Evolutionary conservation across 257 asterid species (phyloP).

Genomic region (Solanum microdontum): DNA sequence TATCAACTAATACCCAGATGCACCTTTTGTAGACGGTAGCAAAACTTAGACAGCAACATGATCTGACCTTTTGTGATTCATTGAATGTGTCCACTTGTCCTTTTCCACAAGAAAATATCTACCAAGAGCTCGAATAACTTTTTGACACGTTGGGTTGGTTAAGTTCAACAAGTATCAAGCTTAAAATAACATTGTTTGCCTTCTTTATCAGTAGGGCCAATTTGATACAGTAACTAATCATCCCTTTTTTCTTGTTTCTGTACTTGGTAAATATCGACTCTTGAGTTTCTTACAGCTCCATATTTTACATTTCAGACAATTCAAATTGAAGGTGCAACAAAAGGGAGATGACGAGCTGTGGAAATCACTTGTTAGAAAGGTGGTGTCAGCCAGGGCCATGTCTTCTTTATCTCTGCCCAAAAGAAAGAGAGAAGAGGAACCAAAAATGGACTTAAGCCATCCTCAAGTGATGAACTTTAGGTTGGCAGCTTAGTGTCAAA

Average conservation of each 20-base stretch:
- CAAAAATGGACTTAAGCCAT: conserved; percentile 12
- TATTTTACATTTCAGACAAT: conserved; percentile 37
- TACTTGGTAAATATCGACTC: background rate
- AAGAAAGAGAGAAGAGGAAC: conserved; percentile 50
- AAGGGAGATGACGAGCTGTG: conserved; percentile 39
- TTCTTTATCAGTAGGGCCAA: conserved; percentile 3
- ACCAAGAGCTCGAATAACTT: background rate
- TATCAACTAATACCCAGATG: background rate
- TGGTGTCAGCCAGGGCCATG: conserved; percentile 44
- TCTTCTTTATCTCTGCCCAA: conserved; percentile 51
- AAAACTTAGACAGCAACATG: background rate
- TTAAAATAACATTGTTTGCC: background rate
- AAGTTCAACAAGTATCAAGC: background rate
- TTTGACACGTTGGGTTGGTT: background rate
- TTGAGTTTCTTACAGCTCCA: background rate
- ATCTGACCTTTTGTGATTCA: background rate
- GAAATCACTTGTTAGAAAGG: conserved; percentile 61
- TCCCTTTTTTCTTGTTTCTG: background rate
- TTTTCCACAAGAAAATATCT: background rate
- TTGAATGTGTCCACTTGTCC: background rate
- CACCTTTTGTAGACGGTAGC: background rate
- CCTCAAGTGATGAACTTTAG: conserved; percentile 25
- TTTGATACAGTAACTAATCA: background rate
- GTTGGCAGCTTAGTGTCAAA: conserved; percentile 2
- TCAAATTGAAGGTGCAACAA: conserved; percentile 46